Conservation (phyloP, 2,329 filamentous ascomycete species). For the Aspergillus cejpii region DNA sequence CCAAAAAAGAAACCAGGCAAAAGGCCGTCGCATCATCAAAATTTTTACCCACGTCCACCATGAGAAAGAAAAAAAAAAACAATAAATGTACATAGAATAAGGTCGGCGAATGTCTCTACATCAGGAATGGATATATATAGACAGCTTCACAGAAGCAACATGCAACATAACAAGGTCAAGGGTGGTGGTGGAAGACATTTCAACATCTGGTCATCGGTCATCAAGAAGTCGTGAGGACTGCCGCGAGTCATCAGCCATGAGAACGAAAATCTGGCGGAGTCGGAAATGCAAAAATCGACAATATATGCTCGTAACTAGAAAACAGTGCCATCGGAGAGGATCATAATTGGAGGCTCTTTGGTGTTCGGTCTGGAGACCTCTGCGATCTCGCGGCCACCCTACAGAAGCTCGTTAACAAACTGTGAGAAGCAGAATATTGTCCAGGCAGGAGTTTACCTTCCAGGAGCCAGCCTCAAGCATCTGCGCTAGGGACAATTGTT, state of each 20-base stretch:
- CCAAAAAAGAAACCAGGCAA: background rate
- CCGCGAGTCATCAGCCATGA: constrained; percentile 15
- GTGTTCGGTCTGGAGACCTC: constrained; percentile 94
- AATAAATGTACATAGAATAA: constrained; percentile 3
- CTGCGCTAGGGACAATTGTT: constrained; percentile 71
- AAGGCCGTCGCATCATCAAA: background rate
- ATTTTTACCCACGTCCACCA: constrained; percentile 1
- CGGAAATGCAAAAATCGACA: constrained; percentile 12
- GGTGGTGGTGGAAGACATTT: constrained; percentile 11
- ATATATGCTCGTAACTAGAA: constrained; percentile 53
- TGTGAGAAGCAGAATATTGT: no score
- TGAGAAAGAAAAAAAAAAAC: constrained; percentile 3
- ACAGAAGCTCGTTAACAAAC: constrained; percentile 31
- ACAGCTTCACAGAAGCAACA: background rate
- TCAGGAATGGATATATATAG: constrained; percentile 1
- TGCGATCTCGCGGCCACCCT: constrained; percentile 90
- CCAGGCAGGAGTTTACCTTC: no score
- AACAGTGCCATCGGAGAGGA: constrained; percentile 91
- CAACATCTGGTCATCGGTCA: constrained; percentile 28
- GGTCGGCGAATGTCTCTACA: constrained; percentile 10
- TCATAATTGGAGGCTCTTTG: constrained; percentile 92
- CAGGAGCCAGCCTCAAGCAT: constrained; percentile 93
- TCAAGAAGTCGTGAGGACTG: constrained; percentile 29
- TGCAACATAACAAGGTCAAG: constrained; percentile 1
- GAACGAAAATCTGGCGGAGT: constrained; percentile 14